phyloP scores from a whole-genome alignment of 1,284 basidiomycete genomes.

The Takashimella tepidaria region DNA sequence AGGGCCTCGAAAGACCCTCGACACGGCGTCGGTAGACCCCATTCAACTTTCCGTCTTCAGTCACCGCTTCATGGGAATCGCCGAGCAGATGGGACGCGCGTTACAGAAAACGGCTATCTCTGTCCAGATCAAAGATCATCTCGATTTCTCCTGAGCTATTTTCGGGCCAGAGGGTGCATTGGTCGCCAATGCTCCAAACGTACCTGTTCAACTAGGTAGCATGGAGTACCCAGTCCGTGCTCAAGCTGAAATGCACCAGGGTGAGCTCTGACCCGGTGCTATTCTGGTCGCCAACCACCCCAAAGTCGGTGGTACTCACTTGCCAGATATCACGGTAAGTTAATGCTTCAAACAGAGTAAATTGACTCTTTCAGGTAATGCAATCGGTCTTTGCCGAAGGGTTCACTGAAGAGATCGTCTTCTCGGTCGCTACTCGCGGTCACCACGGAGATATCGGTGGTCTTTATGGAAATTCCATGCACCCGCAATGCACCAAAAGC shows the following conservation, averaged over 20 bases:
- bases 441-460: slow-evolving; percentile 44
- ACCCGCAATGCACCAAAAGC: slow-evolving; percentile 35
- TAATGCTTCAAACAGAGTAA: slow-evolving; percentile 1
- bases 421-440: slow-evolving; percentile 36
- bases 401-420: slow-evolving; percentile 36
- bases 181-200: slow-evolving; percentile 47
- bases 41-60: slow-evolving; percentile 50
- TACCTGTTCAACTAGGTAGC: slow-evolving; percentile 44
- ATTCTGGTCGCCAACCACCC: slow-evolving; percentile 49
- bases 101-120: slow-evolving; percentile 34
- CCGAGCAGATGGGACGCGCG: slow-evolving; percentile 46
- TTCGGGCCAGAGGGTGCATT: slow-evolving; percentile 50
- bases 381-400: slow-evolving; percentile 38
- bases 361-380: slow-evolving; percentile 21
- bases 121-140: slow-evolving; percentile 40
- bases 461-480: slow-evolving; percentile 42
- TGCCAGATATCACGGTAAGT: slow-evolving; percentile 45
- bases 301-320: slow-evolving; percentile 45
- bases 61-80: slow-evolving; percentile 33
- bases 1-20: slow-evolving; percentile 6
- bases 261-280: slow-evolving; percentile 36
- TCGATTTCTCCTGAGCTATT: slow-evolving; percentile 48
- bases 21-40: slow-evolving; percentile 32
- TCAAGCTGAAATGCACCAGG: slow-evolving; percentile 35
- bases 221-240: slow-evolving; percentile 47